Evolutionary conservation across 176 grass and related monocot species (phyloP), one percentile per base, ranked within the genome.

Genomic region (Lolium perenne): DNA sequence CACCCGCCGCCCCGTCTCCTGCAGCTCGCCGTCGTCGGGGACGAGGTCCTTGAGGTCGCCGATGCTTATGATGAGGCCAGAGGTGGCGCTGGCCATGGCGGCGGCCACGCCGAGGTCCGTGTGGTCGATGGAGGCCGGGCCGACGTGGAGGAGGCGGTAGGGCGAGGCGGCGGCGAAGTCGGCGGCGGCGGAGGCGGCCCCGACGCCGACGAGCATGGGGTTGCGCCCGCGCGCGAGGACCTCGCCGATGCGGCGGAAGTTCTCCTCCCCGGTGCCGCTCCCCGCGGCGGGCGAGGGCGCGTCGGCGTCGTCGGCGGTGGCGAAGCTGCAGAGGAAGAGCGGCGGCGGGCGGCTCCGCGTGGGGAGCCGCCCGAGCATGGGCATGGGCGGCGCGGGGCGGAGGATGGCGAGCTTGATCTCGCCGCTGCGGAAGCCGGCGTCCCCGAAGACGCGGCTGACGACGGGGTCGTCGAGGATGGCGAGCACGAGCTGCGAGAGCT

Each of bases 331-430:
- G 21, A 98, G 89, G 77, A 95, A 98, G 25, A 98, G 89, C 14
- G 95, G 90, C 26, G 93, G 95, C 60, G 87, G 87, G 77, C 93
- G 77, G 38, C 88, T 71, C 15, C 93, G 72, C 7, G 81, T 3
- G 23, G 89, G 80, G 65, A 87, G 84, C 9, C 78, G 83, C 0
- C 26, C 84, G 71, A 90, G 83, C 18, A 90, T 79, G 15, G 88
- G 76, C 51, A 91, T 46, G 77, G 93, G 89, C 87, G 95, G 92
- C 2, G 91, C 81, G 3, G 92, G 95, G 46, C 91, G 93, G 60
- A 95, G 91, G 63, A 98, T 79, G 10, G 95, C 93, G 40, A 95
- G 76, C 85, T 98, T 98, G 85, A 98, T 98, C n/a, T 95, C 95
- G 4, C 51, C 87, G 89, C 91, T 92, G 8, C 91, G 85, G 71